These are phyloP conservation scores for Trichoderma virens DNA, from an alignment of 495 filamentous ascomycete genomes.

Conservation along the genomic window DNA sequence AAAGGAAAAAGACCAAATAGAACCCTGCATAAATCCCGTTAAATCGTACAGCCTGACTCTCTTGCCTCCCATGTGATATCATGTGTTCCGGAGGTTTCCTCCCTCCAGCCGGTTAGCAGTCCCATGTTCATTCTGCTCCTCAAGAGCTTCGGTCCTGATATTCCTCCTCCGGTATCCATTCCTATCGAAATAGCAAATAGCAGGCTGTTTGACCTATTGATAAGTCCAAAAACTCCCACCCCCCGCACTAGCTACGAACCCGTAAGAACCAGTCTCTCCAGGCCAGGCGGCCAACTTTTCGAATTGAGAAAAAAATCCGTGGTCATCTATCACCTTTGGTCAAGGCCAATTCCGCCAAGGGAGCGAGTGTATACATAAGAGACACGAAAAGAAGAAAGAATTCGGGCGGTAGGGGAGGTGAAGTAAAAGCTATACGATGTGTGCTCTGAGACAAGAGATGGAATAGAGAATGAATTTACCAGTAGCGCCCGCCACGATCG, in stretches of 20 bases:
- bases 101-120: not conserved
- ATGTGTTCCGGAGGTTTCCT: not conserved
- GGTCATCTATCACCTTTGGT: slow-evolving; percentile 10
- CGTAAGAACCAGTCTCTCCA: not conserved
- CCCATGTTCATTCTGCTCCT: not conserved
- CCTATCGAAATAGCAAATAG: slow-evolving; percentile 3
- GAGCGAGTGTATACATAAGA: not conserved
- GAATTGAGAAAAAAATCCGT: not conserved
- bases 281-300: not conserved
- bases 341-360: slow-evolving; percentile 11
- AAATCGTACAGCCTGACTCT: slow-evolving; percentile 4
- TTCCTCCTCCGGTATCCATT: not conserved
- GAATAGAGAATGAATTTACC: slow-evolving; percentile 18
- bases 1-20: not conserved
- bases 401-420: not conserved
- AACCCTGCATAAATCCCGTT: not conserved
- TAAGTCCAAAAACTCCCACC: not conserved
- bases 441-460: not conserved
- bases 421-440: not conserved
- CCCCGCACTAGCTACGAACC: not conserved
- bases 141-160: not conserved
- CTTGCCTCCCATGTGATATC: slow-evolving; percentile 2
- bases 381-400: not conserved
- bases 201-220: not conserved
- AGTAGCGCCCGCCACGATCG: slow-evolving; percentile 36